These are phyloP conservation scores for Sclerotinia glacialis DNA, from an alignment of 2,329 filamentous ascomycete species.

Conservation along the genomic window DNA sequence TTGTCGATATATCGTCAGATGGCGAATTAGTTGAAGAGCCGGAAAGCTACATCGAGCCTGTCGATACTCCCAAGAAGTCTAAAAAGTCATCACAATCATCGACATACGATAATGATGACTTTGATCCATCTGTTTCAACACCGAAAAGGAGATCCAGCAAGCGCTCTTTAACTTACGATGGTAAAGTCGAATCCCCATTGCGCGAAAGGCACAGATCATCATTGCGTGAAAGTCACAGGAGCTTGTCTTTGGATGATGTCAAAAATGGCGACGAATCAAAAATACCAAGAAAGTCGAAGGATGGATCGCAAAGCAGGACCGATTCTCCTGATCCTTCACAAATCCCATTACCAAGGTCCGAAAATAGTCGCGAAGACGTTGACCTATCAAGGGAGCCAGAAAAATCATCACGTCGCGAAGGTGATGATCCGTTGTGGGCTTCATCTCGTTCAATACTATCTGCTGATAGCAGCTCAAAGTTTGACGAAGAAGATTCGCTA, in stretches of 20 bases:
- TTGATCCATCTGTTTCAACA: neutral
- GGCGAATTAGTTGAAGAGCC: slow-evolving; percentile 34
- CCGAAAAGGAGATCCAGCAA: slow-evolving; percentile 37
- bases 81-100: slow-evolving; percentile 37
- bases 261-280: slow-evolving; percentile 39
- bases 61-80: slow-evolving; percentile 36
- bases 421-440: slow-evolving; percentile 42
- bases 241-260: slow-evolving; percentile 38
- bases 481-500: slow-evolving; percentile 37
- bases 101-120: slow-evolving; percentile 26
- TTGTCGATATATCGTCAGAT: slow-evolving; percentile 26
- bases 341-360: slow-evolving; percentile 36
- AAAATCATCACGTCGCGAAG: slow-evolving; percentile 39
- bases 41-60: slow-evolving; percentile 35
- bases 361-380: slow-evolving; percentile 37
- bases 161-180: slow-evolving; percentile 39
- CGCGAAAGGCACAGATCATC: slow-evolving; percentile 32
- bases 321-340: slow-evolving; percentile 37
- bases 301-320: slow-evolving; percentile 32
- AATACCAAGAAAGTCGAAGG: slow-evolving; percentile 41
- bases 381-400: slow-evolving; percentile 38
- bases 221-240: slow-evolving; percentile 31
- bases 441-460: slow-evolving; percentile 52
- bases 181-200: slow-evolving; percentile 38
- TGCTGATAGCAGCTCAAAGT: slow-evolving; percentile 36